Evolutionary conservation across 2,329 filamentous ascomycete genomes (phyloP), one percentile per base, ranked within the genome.

Genomic region (Ophiostoma perfectum): DNA sequence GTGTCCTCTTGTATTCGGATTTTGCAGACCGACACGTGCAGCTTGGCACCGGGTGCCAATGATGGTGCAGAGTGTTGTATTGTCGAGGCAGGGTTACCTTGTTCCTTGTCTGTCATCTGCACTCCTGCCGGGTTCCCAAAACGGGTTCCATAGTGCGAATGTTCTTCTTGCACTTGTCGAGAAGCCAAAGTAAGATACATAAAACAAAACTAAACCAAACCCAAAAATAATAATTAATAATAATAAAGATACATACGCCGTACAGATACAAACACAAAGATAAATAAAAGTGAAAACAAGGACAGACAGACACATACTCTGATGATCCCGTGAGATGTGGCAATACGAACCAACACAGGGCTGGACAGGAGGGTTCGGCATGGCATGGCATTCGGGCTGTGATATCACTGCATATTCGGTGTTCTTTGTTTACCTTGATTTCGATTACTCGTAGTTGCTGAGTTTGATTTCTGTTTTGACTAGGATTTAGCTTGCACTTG

Each of bases 311-410:
- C 12, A n/a, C 6, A 55, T n/a, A 27, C 49, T 55, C 49, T 55
- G 49, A 55, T 55, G 49, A 55, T 36, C 49, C 49, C 49, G 49
- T 55, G 49, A 55, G 49, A 55, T 55, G 49, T 55, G 49, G 49
- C 49, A 55, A 55, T 55, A 55, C 49, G 44, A 47, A 47, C 8
- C 44, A 38, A 38, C 58, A 41, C 58, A 62, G 36, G 5, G 36
- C 58, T 62, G 58, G 38, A 14, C 58, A 55, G 18, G 6, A 55
- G 18, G 49, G 49, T 27, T 27, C 18, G 49, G 49, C 49, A 55
- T 36, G 7, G 49, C 49, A 36, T 55, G 49, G 27, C 2, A 27
- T 27, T 27, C 27, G 27, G 27, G 8, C n/a, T 27, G n/a, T 36
- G n/a, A 27, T 55, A 11, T 8, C 4, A 18, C 8, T 55, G n/a